Base-by-base conservation (phyloP, 768 basidiomycete genomes). In the Pleurotus sapidus region DNA sequence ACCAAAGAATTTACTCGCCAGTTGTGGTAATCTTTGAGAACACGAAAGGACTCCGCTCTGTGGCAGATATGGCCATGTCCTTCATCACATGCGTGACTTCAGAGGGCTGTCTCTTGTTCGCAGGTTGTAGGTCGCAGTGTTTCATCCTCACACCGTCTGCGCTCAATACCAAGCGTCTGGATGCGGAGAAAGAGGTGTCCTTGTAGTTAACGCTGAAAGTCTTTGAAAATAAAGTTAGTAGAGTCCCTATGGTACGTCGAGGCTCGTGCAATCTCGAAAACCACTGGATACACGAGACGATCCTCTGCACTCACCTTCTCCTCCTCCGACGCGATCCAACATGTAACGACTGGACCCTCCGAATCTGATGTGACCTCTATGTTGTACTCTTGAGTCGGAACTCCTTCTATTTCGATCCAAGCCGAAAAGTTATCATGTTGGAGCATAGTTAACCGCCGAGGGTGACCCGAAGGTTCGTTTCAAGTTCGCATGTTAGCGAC, bases 321-420 rank as follows among this genome's bases (percentile, higher is more conserved):
- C 8, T 60, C 54, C 53, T 67, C 62, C 12, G 68, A 70, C 3
- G 66, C 61, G 34, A 73, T 66, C 70, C 70, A 73, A 49, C 69
- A 70, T 5, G 67, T 62, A 0, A 59, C 63, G 53, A 60, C 39
- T n/a, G 24, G 60, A 34, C 67, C 62, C n/a, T 49, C 49, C 1
- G 57, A 8, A 34, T 34, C 30, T 2, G 30, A 34, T 3, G 30
- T 60, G 24, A 61, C 46, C 38, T 64, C 57, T 4, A 61, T 23
- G 3, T 49, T 30, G 25, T 70, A 67, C 42, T 70, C 65, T 2
- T 60, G 51, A 3, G 70, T 47, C 2, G 37, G 42, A 5, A 59
- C 38, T 5, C 57, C 61, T 27, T 66, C 63, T 3, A 67, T 66
- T 39, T 57, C 42, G 46, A 47, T 47, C 57, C 57, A 58, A 3